These are phyloP conservation scores for Phycomyces blakesleeanus DNA, from an alignment of 192 early-diverging fungal genomes.

Conservation along the genomic window DNA sequence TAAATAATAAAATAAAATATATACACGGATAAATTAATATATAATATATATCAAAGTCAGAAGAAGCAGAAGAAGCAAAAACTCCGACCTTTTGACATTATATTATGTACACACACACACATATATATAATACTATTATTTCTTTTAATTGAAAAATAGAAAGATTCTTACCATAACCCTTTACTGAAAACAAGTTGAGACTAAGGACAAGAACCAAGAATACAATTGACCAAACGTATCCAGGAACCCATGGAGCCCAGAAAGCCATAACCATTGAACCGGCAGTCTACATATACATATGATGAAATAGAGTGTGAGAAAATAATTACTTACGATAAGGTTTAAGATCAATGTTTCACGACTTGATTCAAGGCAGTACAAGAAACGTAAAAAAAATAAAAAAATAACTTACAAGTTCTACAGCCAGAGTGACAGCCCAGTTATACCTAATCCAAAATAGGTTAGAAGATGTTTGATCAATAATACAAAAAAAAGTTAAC, in stretches of 20 bases:
- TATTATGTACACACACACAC: too few relatives aligned
- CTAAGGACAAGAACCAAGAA: slow-evolving; percentile 62
- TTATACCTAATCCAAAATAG: slow-evolving; percentile 23
- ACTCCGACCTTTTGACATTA: too few relatives aligned
- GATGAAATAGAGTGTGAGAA: too few relatives aligned
- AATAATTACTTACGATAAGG: slow-evolving; percentile 63
- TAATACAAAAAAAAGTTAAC: background rate
- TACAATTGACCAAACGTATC: slow-evolving; percentile 42
- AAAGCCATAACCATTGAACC: slow-evolving; percentile 78
- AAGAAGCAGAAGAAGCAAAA: too few relatives aligned
- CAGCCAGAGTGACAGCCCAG: slow-evolving; percentile 37
- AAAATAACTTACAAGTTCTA: slow-evolving; percentile 18
- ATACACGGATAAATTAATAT: too few relatives aligned
- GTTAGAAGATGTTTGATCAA: background rate
- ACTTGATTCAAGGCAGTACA: background rate
- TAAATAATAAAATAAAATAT: too few relatives aligned
- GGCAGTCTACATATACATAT: slow-evolving; percentile 53
- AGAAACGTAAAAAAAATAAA: too few relatives aligned
- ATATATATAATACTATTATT: too few relatives aligned
- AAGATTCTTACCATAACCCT: slow-evolving; percentile 64
- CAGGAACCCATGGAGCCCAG: slow-evolving; percentile 38
- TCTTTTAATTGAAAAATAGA: too few relatives aligned
- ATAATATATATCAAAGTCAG: too few relatives aligned
- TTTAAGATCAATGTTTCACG: slow-evolving; percentile 30
- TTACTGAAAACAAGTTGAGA: slow-evolving; percentile 71